These are phyloP conservation scores for Pichia sp. DNA, from an alignment of 1,139 yeast genomes.

Conservation along the genomic window DNA sequence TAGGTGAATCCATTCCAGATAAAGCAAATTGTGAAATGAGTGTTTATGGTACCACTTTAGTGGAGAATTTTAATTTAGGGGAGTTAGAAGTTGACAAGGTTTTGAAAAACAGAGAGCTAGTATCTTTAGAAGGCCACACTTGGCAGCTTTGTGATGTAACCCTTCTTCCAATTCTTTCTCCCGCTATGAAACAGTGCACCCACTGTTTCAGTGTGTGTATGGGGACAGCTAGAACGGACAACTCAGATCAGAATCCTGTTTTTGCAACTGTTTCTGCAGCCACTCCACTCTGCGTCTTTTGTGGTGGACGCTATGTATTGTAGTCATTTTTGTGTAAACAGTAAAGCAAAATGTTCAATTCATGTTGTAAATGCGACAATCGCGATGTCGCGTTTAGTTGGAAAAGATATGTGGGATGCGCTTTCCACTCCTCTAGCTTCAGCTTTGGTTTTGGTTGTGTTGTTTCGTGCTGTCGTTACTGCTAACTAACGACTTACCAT, in stretches of 20 bases:
- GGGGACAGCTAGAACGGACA: background rate
- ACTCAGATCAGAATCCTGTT: background rate
- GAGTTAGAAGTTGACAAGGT: slow-evolving; percentile 12
- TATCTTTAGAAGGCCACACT: slow-evolving; percentile 10
- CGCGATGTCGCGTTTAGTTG: background rate
- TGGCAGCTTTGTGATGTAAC: slow-evolving; percentile 25
- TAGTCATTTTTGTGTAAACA: background rate
- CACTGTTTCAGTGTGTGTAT: slow-evolving; percentile 15
- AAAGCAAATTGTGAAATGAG: slow-evolving; percentile 10
- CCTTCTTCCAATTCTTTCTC: slow-evolving; percentile 22
- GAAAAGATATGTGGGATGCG: background rate
- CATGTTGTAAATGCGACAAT: background rate
- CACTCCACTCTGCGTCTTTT: slow-evolving; percentile 18
- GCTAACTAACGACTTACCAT: background rate
- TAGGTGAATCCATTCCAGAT: slow-evolving; percentile 5
- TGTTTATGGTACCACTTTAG: slow-evolving; percentile 7
- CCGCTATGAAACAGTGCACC: slow-evolving; percentile 17
- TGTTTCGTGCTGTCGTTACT: background rate
- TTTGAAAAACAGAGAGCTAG: slow-evolving; percentile 5
- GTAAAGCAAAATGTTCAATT: background rate
- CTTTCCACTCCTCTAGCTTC: background rate
- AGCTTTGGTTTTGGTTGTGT: background rate
- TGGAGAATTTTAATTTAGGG: slow-evolving; percentile 9
- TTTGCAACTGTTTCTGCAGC: background rate
- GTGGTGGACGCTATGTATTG: slow-evolving; percentile 19